phyloP scores from a whole-genome alignment of 257 asterid species.

The Rhazya stricta region DNA sequence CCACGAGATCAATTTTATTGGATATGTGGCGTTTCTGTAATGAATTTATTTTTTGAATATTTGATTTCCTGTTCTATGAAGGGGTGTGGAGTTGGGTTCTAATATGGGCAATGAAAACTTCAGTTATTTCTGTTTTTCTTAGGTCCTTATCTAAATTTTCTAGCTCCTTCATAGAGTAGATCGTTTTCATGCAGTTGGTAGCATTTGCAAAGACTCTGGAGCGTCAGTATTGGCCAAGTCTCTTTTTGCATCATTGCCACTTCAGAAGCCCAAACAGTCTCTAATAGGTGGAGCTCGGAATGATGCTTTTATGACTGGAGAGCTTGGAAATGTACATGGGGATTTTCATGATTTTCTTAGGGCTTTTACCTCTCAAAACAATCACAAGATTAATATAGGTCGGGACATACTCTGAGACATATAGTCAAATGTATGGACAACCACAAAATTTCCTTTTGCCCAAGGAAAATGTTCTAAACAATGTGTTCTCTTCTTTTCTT shows the following conservation, averaged over 20 bases:
- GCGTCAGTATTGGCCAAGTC: conserved; percentile 88
- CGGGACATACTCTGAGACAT: conserved; percentile 35
- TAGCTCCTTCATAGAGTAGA: conserved; percentile 60
- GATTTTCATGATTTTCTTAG: conserved; percentile 56
- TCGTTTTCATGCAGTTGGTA: conserved; percentile 86
- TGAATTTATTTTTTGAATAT: not conserved
- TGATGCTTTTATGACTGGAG: conserved; percentile 52
- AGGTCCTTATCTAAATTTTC: conserved; percentile 20
- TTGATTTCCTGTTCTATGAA: not conserved
- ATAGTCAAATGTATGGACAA: conserved; percentile 27
- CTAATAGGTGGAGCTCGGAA: conserved; percentile 44
- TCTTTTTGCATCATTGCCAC: conserved; percentile 82
- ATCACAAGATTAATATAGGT: conserved; percentile 68
- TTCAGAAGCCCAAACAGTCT: conserved; percentile 46
- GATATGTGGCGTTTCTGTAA: not conserved
- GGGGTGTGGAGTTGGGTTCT: not conserved
- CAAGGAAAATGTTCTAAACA: not conserved
- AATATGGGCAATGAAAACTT: not conserved
- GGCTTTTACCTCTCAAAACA: conserved; percentile 55
- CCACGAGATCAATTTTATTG: not conserved
- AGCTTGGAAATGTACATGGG: conserved; percentile 51
- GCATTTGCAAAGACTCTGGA: conserved; percentile 76
- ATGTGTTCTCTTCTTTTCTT: conserved; percentile 6
- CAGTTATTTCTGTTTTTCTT: conserved; percentile 20
- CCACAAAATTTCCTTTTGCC: conserved; percentile 16